A percentile compares a stretch with the other conserved stretches of the same genome.
These are phyloP conservation scores for Podosphaera aphanis DNA, from an alignment of 2,329 filamentous ascomycete species.

Conservation along the genomic window DNA sequence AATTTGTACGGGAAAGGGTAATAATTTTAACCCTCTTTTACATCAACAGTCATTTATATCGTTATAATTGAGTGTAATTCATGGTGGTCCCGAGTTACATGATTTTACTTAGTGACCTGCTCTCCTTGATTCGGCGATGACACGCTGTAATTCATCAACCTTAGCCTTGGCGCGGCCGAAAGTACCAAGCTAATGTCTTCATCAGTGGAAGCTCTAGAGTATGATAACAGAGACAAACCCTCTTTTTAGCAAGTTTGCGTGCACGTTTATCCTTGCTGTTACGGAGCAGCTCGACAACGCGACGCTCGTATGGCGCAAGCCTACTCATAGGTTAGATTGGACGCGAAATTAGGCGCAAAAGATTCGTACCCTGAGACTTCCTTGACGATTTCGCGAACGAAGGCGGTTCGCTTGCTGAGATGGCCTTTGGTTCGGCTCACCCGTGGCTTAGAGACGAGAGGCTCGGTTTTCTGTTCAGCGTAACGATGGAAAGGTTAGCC, in stretches of 20 bases:
- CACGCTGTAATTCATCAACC: slow-evolving; percentile 95
- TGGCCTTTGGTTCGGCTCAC: slow-evolving; percentile 81
- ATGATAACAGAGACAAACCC: slow-evolving; percentile 33
- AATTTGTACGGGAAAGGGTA: too few relatives aligned
- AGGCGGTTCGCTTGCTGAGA: slow-evolving; percentile 87
- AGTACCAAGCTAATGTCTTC: slow-evolving; percentile 54
- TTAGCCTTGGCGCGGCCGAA: slow-evolving; percentile 98
- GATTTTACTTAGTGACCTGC: slow-evolving; percentile 36
- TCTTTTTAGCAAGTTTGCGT: slow-evolving; percentile 97
- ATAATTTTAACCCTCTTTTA: too few relatives aligned
- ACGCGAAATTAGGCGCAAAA: neutral
- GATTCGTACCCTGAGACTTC: slow-evolving; percentile 75
- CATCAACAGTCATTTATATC: too few relatives aligned
- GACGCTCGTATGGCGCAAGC: slow-evolving; percentile 88
- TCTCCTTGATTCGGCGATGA: slow-evolving; percentile 89
- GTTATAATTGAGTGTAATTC: too few relatives aligned
- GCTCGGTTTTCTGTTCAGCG: slow-evolving; percentile 50
- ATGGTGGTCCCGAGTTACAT: too few relatives aligned
- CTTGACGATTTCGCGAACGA: slow-evolving; percentile 93
- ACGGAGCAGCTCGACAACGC: slow-evolving; percentile 94
- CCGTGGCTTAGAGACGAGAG: slow-evolving; percentile 53
- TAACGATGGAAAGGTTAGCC: slow-evolving; percentile 11
- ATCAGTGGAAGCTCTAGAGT: neutral
- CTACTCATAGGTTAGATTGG: slow-evolving; percentile 19
- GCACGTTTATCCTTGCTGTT: slow-evolving; percentile 99